Percentiles rank a stretch among this genome's conserved stretches.
Evolutionary conservation across 164 flowering plant genomes (phyloP).

Genomic region (Amborella trichopoda): DNA sequence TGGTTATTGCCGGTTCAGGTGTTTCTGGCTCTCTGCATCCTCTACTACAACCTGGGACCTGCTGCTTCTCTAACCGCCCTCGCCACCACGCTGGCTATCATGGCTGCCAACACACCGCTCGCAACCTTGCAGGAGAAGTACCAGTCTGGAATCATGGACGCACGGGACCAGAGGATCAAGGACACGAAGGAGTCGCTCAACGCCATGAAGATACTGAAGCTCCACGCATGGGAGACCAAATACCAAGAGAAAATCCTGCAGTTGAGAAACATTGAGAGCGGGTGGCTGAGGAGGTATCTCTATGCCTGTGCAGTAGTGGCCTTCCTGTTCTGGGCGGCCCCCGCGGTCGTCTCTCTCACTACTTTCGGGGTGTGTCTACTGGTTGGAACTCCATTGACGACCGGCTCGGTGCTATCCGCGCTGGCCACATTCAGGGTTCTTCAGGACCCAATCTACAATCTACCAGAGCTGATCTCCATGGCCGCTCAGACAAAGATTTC

Average conservation of each 20-base stretch:
- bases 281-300: slow-evolving; percentile 55
- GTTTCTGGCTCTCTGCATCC: slow-evolving; percentile 46
- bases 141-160: slow-evolving; percentile 73
- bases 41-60: slow-evolving; percentile 53
- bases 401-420: slow-evolving; percentile 65
- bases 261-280: slow-evolving; percentile 48
- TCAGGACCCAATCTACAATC: slow-evolving; percentile 82
- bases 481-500: slow-evolving; percentile 77
- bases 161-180: slow-evolving; percentile 67
- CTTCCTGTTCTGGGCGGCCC: slow-evolving; percentile 87
- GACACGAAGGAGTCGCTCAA: slow-evolving; percentile 67
- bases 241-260: slow-evolving; percentile 45
- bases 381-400: slow-evolving; percentile 43
- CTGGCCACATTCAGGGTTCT: slow-evolving; percentile 72
- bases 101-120: slow-evolving; percentile 68
- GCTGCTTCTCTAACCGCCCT: slow-evolving; percentile 61
- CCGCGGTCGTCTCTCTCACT: slow-evolving; percentile 58
- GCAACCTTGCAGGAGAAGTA: slow-evolving; percentile 51
- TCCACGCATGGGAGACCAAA: slow-evolving; percentile 69
- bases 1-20: slow-evolving; percentile 85
- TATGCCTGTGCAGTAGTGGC: slow-evolving; percentile 58
- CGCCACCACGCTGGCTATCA: slow-evolving; percentile 39
- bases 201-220: slow-evolving; percentile 68
- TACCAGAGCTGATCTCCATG: slow-evolving; percentile 81
- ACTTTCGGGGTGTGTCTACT: slow-evolving; percentile 67